Evolutionary conservation across 371 early-diverging fungal species (phyloP).

Genomic region (Rhizopus stolonifer): DNA sequence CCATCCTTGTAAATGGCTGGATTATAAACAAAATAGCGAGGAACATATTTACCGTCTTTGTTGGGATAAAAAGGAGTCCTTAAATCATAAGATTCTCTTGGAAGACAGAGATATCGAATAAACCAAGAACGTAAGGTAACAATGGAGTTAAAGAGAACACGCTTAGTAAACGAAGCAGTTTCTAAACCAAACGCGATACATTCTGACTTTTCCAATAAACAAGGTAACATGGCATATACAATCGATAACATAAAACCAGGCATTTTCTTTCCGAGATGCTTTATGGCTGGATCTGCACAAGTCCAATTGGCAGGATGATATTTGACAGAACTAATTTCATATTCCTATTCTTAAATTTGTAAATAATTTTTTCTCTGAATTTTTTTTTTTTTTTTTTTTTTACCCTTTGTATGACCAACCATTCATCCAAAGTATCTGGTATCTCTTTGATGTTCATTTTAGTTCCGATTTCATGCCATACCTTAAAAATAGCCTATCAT

Average conservation of each 20-base stretch:
- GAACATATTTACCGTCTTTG: slow-evolving; percentile 23
- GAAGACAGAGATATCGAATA: slow-evolving; percentile 23
- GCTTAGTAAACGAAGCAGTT: not conserved
- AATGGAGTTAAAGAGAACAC: no score
- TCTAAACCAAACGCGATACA: slow-evolving; percentile 22
- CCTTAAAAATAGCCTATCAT: slow-evolving; percentile 29
- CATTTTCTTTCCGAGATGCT: slow-evolving; percentile 16
- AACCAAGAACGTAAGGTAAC: slow-evolving; percentile 21
- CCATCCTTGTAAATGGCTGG: slow-evolving; percentile 23
- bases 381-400: no score
- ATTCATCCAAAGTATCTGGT: slow-evolving; percentile 44
- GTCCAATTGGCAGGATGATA: slow-evolving; percentile 27
- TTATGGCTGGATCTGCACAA: slow-evolving; percentile 23
- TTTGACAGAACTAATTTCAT: slow-evolving; percentile 16
- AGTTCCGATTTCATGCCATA: slow-evolving; percentile 43
- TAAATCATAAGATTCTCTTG: slow-evolving; percentile 15
- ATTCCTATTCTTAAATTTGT: slow-evolving; percentile 7
- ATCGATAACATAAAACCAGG: slow-evolving; percentile 17
- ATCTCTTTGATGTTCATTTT: slow-evolving; percentile 54
- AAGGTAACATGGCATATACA: slow-evolving; percentile 21
- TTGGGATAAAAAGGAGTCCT: slow-evolving; percentile 27
- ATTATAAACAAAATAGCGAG: slow-evolving; percentile 23
- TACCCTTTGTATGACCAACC: slow-evolving; percentile 36
- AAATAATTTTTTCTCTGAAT: no score
- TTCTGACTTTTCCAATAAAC: slow-evolving; percentile 23